A percentile compares a stretch with the other conserved stretches of the same genome.
Evolutionary conservation across 176 grass and related monocot species (phyloP).

Genomic region (Raddia guianensis): DNA sequence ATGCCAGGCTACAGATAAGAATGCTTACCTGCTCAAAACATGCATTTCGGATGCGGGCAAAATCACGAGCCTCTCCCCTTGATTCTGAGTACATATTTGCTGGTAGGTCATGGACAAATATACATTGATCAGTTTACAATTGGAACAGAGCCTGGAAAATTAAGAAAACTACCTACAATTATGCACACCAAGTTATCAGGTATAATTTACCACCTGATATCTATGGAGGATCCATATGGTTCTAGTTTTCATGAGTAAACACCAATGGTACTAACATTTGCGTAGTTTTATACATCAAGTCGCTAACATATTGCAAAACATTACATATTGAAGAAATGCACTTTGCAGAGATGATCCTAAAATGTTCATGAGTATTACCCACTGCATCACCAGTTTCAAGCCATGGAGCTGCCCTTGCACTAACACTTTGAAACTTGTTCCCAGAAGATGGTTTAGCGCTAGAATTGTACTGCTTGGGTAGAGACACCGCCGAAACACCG

Average conservation of each 20-base stretch:
- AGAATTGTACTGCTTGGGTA: slow-evolving; percentile 58
- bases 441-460: slow-evolving; percentile 58
- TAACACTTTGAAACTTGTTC: slow-evolving; percentile 71
- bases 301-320: neutral
- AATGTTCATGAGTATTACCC: slow-evolving; percentile 64
- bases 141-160: slow-evolving; percentile 1
- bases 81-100: slow-evolving; percentile 85
- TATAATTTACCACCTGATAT: neutral
- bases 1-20: slow-evolving; percentile 26
- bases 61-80: slow-evolving; percentile 95
- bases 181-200: neutral
- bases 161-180: neutral
- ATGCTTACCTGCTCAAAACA: slow-evolving; percentile 91
- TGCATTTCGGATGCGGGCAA: slow-evolving; percentile 85
- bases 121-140: slow-evolving; percentile 18
- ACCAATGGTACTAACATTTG: neutral
- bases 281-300: neutral
- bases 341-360: slow-evolving; percentile 10
- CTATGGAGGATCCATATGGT: neutral
- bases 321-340: neutral
- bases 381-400: slow-evolving; percentile 96
- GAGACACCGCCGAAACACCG: slow-evolving; percentile 56
- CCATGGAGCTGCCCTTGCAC: slow-evolving; percentile 67
- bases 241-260: neutral
- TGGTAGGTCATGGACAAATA: slow-evolving; percentile 38